phyloP scores from a whole-genome alignment of 2,329 filamentous ascomycete species.

The Microsporum canis region DNA sequence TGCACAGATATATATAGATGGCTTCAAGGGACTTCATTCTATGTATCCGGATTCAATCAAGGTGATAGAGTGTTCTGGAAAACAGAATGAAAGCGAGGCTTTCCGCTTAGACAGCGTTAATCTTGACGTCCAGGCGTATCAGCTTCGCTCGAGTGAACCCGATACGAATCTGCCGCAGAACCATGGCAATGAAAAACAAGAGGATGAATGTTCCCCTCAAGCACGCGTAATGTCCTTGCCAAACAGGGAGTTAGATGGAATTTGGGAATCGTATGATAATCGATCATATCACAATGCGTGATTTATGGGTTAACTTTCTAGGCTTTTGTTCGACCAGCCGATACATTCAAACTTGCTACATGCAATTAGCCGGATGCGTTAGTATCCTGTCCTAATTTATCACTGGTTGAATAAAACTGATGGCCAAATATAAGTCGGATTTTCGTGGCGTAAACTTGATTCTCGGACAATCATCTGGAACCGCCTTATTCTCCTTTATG shows the following conservation, averaged over 20 bases:
- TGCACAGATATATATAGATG: constrained; percentile 14
- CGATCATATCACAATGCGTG: neutral
- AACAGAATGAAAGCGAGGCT: constrained; percentile 16
- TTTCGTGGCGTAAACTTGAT: constrained; percentile 27
- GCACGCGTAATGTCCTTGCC: constrained; percentile 29
- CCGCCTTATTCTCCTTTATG: constrained; percentile 68
- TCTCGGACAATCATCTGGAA: constrained; percentile 36
- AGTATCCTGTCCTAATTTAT: constrained; percentile 4
- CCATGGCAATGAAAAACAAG: constrained; percentile 9
- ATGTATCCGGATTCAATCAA: constrained; percentile 25
- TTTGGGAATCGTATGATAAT: constrained; percentile 34
- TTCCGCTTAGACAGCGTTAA: constrained; percentile 25
- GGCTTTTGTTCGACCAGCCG: constrained; percentile 34
- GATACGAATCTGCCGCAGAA: constrained; percentile 16
- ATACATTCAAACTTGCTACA: constrained; percentile 34
- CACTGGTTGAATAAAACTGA: constrained; percentile 10
- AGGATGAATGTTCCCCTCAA: constrained; percentile 21
- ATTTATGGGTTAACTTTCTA: constrained; percentile 10
- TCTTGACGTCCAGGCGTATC: constrained; percentile 36
- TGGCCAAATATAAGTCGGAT: constrained; percentile 12
- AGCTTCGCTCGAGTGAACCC: constrained; percentile 18
- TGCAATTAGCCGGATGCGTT: constrained; percentile 31
- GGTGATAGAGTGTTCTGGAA: constrained; percentile 31
- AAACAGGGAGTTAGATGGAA: constrained; percentile 28
- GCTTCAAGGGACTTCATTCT: constrained; percentile 17